These are phyloP conservation scores for Begonia masoniana DNA, from an alignment of 306 rosid genomes.

Conservation along the genomic window DNA sequence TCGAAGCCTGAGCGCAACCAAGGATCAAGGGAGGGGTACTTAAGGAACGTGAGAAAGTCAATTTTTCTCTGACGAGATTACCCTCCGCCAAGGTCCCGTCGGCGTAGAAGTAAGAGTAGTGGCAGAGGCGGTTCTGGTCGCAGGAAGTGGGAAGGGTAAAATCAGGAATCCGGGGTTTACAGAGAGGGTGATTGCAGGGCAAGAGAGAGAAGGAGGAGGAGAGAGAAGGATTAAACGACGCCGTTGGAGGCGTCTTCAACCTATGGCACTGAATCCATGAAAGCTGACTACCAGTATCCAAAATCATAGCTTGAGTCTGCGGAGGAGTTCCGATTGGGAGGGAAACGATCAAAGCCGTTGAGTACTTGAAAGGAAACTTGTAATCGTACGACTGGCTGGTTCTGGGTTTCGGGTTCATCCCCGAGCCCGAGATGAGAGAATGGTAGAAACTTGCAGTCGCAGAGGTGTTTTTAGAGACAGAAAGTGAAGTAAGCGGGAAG, in stretches of 20 bases:
- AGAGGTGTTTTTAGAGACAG: conserved; percentile 20
- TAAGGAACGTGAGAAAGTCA: conserved; percentile 38
- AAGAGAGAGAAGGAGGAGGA: conserved; percentile 71
- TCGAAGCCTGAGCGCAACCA: conserved; percentile 56
- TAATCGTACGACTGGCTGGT: conserved; percentile 20
- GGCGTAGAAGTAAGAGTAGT: conserved; percentile 85
- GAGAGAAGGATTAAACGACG: conserved; percentile 66
- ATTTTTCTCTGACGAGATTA: conserved; percentile 69
- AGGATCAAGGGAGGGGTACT: conserved; percentile 64
- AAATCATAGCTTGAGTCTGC: conserved; percentile 59
- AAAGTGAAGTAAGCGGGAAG: conserved; percentile 31
- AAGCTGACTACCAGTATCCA: conserved; percentile 89
- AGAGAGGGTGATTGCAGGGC: conserved; percentile 68
- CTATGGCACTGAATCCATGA: conserved; percentile 66
- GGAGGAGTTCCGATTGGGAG: conserved; percentile 89
- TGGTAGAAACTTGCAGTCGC: conserved; percentile 4
- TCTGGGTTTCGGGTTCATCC: conserved; percentile 2
- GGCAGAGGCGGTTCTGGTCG: conserved; percentile 82
- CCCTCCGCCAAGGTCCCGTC: conserved; percentile 93
- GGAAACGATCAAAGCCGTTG: conserved; percentile 47
- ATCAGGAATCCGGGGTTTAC: conserved; percentile 82
- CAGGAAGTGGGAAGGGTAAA: conserved; percentile 80
- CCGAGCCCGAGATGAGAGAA: conserved; percentile 21
- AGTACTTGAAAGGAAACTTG: conserved; percentile 42
- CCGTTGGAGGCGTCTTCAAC: conserved; percentile 24